phyloP scores from a whole-genome alignment of 345 rosid species.

The Eutrema heterophyllum region DNA sequence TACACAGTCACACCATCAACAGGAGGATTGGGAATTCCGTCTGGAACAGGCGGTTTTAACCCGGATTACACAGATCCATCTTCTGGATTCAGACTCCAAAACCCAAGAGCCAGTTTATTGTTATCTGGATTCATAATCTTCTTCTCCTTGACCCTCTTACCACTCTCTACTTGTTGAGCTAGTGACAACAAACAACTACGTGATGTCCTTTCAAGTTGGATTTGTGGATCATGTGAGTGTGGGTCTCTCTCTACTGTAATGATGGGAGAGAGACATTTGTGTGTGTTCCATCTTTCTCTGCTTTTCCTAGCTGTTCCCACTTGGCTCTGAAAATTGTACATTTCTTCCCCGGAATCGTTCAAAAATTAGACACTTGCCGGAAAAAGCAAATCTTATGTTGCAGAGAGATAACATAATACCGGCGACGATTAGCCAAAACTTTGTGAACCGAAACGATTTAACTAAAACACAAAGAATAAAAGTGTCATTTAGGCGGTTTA shows the following conservation, averaged over 20 bases:
- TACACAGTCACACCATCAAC: constrained; percentile 25
- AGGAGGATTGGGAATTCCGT: constrained; percentile 26
- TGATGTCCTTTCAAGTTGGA: neutral
- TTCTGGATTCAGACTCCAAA: constrained; percentile 24
- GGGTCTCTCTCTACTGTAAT: constrained; percentile 20
- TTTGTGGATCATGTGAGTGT: constrained; percentile 21
- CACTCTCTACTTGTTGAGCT: constrained; percentile 4
- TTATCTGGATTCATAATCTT: neutral
- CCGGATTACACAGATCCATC: constrained; percentile 34
- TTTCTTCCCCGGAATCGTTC: neutral
- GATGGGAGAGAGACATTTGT: constrained; percentile 2
- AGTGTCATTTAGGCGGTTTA: neutral
- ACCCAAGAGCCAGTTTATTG: neutral
- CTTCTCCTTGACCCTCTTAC: neutral
- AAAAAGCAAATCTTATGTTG: neutral
- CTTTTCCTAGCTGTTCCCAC: constrained; percentile 28
- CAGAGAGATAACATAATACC: neutral
- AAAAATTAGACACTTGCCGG: neutral
- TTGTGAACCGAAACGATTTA: neutral
- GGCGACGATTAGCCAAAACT: neutral
- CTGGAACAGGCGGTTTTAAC: constrained; percentile 28
- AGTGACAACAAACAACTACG: neutral
- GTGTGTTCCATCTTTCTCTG: constrained; percentile 4
- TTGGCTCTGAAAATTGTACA: constrained; percentile 23
- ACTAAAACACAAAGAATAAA: neutral